Percentiles rank a stretch among this genome's conserved stretches.
Evolutionary conservation across 108 stramenopile species (phyloP).

Genomic region (Cyclotella choctawhatcheeana): DNA sequence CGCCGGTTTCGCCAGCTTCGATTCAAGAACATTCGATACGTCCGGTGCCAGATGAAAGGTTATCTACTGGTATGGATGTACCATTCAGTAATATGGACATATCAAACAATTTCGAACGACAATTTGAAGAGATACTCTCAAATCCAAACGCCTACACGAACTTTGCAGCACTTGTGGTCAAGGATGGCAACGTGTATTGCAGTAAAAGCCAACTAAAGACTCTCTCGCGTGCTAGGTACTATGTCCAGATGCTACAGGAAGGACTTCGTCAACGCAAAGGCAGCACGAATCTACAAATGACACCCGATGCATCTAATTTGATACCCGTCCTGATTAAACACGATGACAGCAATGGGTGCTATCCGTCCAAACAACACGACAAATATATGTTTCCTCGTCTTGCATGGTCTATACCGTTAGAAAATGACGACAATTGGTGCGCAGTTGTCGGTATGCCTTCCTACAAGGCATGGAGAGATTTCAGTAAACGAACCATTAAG

Average conservation of each 20-base stretch:
- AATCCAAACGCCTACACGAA: background rate
- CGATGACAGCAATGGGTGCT: slow-evolving; percentile 52
- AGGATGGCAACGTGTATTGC: slow-evolving; percentile 42
- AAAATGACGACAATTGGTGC: slow-evolving; percentile 29
- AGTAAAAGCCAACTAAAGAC: slow-evolving; percentile 28
- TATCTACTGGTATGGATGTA: background rate
- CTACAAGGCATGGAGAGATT: slow-evolving; percentile 46
- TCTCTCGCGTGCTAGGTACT: slow-evolving; percentile 40
- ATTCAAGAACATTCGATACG: background rate
- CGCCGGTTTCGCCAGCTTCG: background rate
- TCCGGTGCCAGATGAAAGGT: background rate
- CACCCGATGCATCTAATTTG: background rate
- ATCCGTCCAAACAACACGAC: slow-evolving; percentile 30
- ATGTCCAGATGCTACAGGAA: slow-evolving; percentile 42
- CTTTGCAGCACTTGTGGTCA: slow-evolving; percentile 41
- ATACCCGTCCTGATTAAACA: slow-evolving; percentile 46
- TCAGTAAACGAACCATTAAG: background rate
- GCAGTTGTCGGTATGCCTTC: slow-evolving; percentile 36
- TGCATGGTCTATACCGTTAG: slow-evolving; percentile 45
- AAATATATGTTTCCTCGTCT: slow-evolving; percentile 44
- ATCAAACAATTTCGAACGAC: slow-evolving; percentile 2
- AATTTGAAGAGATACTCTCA: slow-evolving; percentile 27
- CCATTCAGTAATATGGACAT: background rate
- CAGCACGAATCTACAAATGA: background rate
- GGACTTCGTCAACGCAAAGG: slow-evolving; percentile 8